These are phyloP conservation scores for Angomonas ambiguus DNA, from an alignment of 208 protist species.

Conservation along the genomic window DNA sequence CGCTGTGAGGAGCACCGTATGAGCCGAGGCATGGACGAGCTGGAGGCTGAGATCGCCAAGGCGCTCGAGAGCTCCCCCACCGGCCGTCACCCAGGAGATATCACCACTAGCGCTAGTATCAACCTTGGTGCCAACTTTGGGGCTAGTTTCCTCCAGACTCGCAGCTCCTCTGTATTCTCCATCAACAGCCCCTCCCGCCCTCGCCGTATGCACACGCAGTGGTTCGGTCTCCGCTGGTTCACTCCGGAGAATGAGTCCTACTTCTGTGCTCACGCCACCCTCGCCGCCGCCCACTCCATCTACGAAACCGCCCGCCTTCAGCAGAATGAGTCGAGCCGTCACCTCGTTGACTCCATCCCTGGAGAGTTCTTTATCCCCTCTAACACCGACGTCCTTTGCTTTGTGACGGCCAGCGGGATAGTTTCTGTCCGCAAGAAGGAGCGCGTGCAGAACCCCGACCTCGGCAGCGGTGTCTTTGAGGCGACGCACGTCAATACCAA, in stretches of 20 bases:
- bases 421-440: slow-evolving; percentile 40
- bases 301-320: slow-evolving; percentile 50
- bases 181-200: not conserved
- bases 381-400: slow-evolving; percentile 66
- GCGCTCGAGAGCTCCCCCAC: not conserved
- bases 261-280: slow-evolving; percentile 74
- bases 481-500: not conserved
- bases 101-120: slow-evolving; percentile 14
- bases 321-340: slow-evolving; percentile 28
- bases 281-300: slow-evolving; percentile 70
- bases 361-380: slow-evolving; percentile 57
- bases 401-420: slow-evolving; percentile 47
- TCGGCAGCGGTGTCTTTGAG: not conserved
- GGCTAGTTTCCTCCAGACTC: slow-evolving; percentile 6
- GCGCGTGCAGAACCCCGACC: not conserved
- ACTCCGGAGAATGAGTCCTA: slow-evolving; percentile 50
- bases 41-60: not conserved
- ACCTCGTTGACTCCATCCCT: slow-evolving; percentile 42
- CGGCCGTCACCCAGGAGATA: not conserved
- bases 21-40: not conserved
- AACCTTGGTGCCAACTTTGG: not conserved
- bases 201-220: slow-evolving; percentile 33
- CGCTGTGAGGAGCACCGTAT: slow-evolving; percentile 9
- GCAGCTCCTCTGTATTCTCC: not conserved
- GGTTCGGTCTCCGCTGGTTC: slow-evolving; percentile 81